These are phyloP conservation scores for Adenanthera pavonina DNA, from an alignment of 306 rosid genomes.

Conservation along the genomic window DNA sequence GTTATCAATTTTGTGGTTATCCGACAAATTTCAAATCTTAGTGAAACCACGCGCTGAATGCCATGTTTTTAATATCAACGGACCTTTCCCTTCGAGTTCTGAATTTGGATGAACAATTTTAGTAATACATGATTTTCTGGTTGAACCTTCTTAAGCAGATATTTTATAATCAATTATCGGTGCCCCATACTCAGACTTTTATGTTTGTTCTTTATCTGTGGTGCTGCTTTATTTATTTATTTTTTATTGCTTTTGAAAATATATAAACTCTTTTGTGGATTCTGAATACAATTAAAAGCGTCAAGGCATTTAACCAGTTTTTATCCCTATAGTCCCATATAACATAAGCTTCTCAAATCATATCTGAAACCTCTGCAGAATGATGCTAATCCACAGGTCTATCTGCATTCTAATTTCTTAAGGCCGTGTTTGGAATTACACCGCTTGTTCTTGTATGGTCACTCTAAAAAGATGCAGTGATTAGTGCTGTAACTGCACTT, in stretches of 20 bases:
- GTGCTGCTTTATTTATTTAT: slow-evolving; percentile 17
- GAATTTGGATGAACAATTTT: not conserved
- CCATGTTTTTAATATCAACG: not conserved
- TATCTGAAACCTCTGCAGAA: slow-evolving; percentile 10
- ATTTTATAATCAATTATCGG: slow-evolving; percentile 13
- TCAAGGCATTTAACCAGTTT: not conserved
- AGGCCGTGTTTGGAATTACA: slow-evolving; percentile 14
- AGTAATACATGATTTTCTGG: not conserved
- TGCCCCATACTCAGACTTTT: not conserved
- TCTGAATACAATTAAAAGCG: not conserved
- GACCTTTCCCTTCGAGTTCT: not conserved
- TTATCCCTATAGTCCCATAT: not conserved
- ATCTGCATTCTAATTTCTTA: not conserved
- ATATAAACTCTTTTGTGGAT: not conserved
- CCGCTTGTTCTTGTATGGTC: slow-evolving; percentile 18
- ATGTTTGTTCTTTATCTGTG: slow-evolving; percentile 2
- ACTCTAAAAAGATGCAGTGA: not conserved
- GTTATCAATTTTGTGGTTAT: not conserved
- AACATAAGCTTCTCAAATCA: slow-evolving; percentile 18
- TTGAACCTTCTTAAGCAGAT: slow-evolving; percentile 28
- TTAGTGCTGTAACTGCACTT: not conserved
- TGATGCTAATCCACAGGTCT: not conserved
- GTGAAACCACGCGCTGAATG: not conserved
- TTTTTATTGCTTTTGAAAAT: not conserved
- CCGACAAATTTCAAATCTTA: not conserved